Conservation (phyloP, 352 stramenopile genomes). For the Phytophthora pistaciae region DNA sequence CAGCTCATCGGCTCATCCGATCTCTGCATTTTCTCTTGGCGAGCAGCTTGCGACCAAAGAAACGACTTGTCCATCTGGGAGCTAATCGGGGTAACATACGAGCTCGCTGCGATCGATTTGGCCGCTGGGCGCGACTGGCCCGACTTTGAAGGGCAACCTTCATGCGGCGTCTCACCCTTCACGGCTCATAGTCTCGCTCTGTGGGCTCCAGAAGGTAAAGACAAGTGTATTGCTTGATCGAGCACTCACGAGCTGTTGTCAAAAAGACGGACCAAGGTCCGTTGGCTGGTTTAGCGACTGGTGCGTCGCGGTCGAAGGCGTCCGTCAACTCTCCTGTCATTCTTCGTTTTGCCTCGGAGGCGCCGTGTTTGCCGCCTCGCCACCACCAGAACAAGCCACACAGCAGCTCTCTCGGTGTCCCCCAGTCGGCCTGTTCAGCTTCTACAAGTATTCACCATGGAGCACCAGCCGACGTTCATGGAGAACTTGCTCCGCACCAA, state of each 20-base stretch:
- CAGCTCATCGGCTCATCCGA: constrained; percentile 3
- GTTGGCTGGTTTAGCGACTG: constrained; percentile 35
- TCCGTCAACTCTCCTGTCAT: constrained; percentile 16
- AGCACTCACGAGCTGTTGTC: constrained; percentile 15
- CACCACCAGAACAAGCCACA: constrained; percentile 7
- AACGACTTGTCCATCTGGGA: constrained; percentile 12
- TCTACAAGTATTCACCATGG: constrained; percentile 25
- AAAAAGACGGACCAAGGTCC: constrained; percentile 30
- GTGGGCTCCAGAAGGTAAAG: constrained; percentile 30
- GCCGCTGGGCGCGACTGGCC: constrained; percentile 14
- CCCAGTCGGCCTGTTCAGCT: background rate
- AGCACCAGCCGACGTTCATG: constrained; percentile 53
- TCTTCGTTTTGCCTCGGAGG: constrained; percentile 22
- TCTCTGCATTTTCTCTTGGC: constrained; percentile 24
- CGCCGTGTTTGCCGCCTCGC: background rate
- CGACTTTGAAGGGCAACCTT: constrained; percentile 19
- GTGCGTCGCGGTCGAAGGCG: constrained; percentile 6
- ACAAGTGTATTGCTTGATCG: constrained; percentile 25
- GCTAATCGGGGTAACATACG: constrained; percentile 17
- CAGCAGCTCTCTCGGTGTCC: constrained; percentile 3
- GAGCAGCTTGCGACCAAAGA: constrained; percentile 19
- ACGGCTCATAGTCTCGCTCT: background rate
- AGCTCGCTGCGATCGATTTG: too few species aligned
- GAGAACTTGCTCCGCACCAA: constrained; percentile 76
- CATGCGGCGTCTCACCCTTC: constrained; percentile 26